A percentile compares a stretch with the other conserved stretches of the same genome.
Conservation (phyloP, 352 stramenopile genomes). For the Phytophthora sp. region DNA sequence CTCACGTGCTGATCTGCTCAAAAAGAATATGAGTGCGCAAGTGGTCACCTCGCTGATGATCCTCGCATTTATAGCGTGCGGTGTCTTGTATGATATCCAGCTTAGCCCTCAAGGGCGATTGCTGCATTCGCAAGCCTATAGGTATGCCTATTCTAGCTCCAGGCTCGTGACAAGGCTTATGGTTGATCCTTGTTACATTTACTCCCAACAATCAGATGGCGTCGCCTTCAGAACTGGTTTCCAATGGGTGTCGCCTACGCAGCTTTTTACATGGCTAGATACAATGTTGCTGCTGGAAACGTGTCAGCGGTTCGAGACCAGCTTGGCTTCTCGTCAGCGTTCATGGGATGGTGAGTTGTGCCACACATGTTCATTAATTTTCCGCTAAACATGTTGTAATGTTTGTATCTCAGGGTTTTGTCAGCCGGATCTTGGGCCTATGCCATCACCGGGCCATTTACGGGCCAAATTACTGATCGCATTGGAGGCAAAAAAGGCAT, state of each 20-base stretch:
- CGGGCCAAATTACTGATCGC: conserved; percentile 65
- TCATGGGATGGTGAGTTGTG: conserved; percentile 62
- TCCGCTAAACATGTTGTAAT: too few relatives aligned
- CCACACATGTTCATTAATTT: too few relatives aligned
- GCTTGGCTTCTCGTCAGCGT: conserved; percentile 55
- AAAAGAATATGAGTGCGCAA: neutral
- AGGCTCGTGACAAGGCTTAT: too few relatives aligned
- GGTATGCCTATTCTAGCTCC: conserved; percentile 32
- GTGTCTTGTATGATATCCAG: conserved; percentile 65
- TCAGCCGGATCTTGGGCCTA: conserved; percentile 68
- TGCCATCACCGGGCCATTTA: conserved; percentile 57
- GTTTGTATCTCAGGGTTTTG: conserved; percentile 37
- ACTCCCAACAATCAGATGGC: conserved; percentile 45
- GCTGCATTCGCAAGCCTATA: conserved; percentile 63
- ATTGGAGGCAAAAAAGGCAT: conserved; percentile 68
- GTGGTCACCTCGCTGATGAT: conserved; percentile 65
- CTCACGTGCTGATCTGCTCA: neutral
- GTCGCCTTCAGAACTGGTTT: conserved; percentile 80
- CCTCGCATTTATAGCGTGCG: conserved; percentile 58
- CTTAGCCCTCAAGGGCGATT: conserved; percentile 55
- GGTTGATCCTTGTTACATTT: too few relatives aligned
- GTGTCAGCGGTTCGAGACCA: conserved; percentile 50
- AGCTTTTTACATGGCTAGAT: conserved; percentile 82
- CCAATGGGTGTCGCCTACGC: conserved; percentile 77
- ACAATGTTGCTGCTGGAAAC: conserved; percentile 79